phyloP scores from a whole-genome alignment of 2,329 filamentous ascomycete species.

The Seiridium unicorne region DNA sequence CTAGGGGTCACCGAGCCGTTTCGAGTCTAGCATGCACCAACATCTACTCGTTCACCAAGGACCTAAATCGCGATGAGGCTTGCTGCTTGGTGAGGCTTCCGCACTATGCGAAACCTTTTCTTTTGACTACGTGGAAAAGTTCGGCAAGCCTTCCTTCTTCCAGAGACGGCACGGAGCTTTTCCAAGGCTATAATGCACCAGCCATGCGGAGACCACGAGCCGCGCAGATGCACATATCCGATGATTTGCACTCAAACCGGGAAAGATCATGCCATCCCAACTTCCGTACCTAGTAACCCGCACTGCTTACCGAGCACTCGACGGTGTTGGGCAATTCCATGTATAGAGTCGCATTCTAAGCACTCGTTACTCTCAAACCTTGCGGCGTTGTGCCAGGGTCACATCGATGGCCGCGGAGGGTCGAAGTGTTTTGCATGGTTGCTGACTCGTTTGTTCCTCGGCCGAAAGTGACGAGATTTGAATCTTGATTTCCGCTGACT shows the following conservation, averaged over 20 bases:
- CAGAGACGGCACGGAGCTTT: neutral
- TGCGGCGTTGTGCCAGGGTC: neutral
- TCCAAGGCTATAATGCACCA: neutral
- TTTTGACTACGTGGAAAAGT: neutral
- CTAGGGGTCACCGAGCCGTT: neutral
- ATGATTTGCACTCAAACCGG: neutral
- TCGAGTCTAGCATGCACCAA: slow-evolving; percentile 4
- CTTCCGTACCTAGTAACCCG: slow-evolving; percentile 3
- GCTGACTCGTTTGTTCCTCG: too few relatives aligned
- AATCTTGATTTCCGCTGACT: neutral
- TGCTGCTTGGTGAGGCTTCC: neutral
- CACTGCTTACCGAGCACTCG: neutral
- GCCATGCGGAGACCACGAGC: neutral
- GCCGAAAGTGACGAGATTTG: neutral
- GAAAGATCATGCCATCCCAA: neutral
- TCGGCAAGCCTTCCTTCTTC: neutral
- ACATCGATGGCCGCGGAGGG: neutral
- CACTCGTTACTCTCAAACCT: neutral
- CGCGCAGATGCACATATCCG: neutral
- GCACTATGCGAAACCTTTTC: slow-evolving; percentile 1
- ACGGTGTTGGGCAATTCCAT: neutral
- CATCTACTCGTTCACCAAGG: neutral
- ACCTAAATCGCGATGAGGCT: neutral
- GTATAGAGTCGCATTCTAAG: neutral
- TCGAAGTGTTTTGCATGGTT: neutral